Percentiles rank a stretch among this genome's conserved stretches.
These are phyloP conservation scores for Trypanosoma theileri DNA, from an alignment of 208 protist genomes.

Conservation along the genomic window DNA sequence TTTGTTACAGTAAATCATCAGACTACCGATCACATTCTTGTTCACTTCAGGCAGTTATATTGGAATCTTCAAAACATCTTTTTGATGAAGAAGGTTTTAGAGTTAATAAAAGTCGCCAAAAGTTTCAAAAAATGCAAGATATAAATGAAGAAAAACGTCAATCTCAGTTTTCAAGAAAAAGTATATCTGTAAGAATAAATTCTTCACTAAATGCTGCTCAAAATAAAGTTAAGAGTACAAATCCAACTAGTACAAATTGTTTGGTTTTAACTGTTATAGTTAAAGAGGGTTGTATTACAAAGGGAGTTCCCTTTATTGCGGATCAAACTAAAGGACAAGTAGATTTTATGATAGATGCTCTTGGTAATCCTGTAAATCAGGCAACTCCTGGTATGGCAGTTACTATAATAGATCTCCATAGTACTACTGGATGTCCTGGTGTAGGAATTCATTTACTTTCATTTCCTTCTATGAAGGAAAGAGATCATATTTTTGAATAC, in stretches of 20 bases:
- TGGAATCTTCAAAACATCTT: conserved; percentile 89
- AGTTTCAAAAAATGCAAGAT: conserved; percentile 55
- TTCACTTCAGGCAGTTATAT: conserved; percentile 75
- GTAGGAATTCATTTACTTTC: conserved; percentile 80
- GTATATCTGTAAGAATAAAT: conserved; percentile 39
- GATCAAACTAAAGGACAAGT: conserved; percentile 83
- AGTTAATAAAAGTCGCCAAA: conserved; percentile 43
- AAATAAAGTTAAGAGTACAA: conserved; percentile 41
- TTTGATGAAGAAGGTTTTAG: conserved; percentile 89
- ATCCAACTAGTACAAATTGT: conserved; percentile 76
- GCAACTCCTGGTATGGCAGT: conserved; percentile 83
- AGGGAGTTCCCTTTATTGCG: conserved; percentile 82
- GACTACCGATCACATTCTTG: conserved; percentile 53
- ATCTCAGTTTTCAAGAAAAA: conserved; percentile 38
- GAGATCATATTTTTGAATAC: conserved; percentile 67
- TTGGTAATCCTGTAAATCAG: conserved; percentile 59
- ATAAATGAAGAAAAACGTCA: conserved; percentile 19
- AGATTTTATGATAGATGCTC: conserved; percentile 75
- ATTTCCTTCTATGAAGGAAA: conserved; percentile 37
- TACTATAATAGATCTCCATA: conserved; percentile 80
- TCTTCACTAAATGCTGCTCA: conserved; percentile 33
- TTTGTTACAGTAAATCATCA: conserved; percentile 49
- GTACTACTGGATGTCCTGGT: conserved; percentile 76
- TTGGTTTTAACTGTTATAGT: conserved; percentile 78
- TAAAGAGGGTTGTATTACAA: conserved; percentile 70